Percentiles rank a stretch among this genome's conserved stretches.
Evolutionary conservation across 352 stramenopile genomes (phyloP).

Genomic region (Phytophthora tubulina): DNA sequence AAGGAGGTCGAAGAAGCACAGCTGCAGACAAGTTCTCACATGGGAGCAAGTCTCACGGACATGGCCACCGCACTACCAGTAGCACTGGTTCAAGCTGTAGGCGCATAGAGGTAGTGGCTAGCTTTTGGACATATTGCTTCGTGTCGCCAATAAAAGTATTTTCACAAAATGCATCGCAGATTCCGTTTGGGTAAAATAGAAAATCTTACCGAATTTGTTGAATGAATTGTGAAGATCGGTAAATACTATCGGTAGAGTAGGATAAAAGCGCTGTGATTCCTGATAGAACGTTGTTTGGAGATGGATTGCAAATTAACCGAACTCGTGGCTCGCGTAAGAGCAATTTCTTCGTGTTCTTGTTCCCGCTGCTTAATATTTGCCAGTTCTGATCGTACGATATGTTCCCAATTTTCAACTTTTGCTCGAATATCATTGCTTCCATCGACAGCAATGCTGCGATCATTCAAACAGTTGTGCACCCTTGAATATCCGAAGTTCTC

Average conservation of each 20-base stretch:
- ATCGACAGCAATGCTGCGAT: background rate
- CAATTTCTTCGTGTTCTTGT: background rate
- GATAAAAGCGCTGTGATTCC: too few relatives aligned
- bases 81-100: conserved; percentile 22
- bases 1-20: conserved; percentile 36
- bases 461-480: background rate
- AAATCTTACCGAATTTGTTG: too few relatives aligned
- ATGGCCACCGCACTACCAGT: conserved; percentile 4
- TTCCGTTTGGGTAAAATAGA: too few relatives aligned
- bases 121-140: background rate
- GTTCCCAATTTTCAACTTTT: background rate
- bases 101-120: background rate
- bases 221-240: too few relatives aligned
- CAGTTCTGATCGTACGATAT: background rate
- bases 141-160: background rate
- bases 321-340: background rate
- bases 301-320: background rate
- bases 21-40: background rate
- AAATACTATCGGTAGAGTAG: too few relatives aligned
- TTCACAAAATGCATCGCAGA: background rate
- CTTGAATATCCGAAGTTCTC: conserved; percentile 1
- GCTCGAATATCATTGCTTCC: background rate
- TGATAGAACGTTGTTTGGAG: too few relatives aligned
- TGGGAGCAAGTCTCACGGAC: conserved; percentile 2
- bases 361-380: background rate